Conservation (phyloP, 2,329 filamentous ascomycete genomes). For the Aphanoascus verrucosus region DNA sequence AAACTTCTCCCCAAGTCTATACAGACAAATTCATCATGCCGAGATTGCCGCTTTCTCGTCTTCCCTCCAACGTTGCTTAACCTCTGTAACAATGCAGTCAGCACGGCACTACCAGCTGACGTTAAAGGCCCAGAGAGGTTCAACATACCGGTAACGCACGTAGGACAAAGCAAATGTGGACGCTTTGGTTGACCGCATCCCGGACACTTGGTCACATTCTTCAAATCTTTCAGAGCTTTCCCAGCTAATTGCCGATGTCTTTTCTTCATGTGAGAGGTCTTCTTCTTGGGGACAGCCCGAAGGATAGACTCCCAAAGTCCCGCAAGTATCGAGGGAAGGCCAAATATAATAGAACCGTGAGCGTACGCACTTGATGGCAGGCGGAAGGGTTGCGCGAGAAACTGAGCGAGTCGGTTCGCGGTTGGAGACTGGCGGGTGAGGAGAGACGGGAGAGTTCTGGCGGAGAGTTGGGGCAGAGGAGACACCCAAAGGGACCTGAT, state of each 20-base stretch:
- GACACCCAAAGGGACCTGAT: slow-evolving; percentile 3
- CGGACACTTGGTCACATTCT: slow-evolving; percentile 74
- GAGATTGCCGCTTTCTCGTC: slow-evolving; percentile 1
- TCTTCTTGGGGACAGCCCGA: slow-evolving; percentile 93
- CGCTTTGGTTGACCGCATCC: slow-evolving; percentile 81
- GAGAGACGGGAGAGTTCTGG: slow-evolving; percentile 1
- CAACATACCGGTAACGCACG: slow-evolving; percentile 65
- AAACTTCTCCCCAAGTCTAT: neutral
- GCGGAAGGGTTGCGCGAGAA: slow-evolving; percentile 47
- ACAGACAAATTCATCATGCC: neutral
- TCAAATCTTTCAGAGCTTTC: slow-evolving; percentile 87
- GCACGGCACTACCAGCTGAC: neutral
- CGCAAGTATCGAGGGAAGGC: slow-evolving; percentile 58
- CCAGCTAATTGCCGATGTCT: slow-evolving; percentile 87
- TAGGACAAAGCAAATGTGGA: slow-evolving; percentile 76
- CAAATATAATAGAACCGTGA: slow-evolving; percentile 41
- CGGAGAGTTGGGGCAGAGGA: slow-evolving; percentile 1
- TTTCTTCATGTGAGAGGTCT: slow-evolving; percentile 94
- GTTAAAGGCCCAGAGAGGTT: neutral
- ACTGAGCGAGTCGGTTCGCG: slow-evolving; percentile 39
- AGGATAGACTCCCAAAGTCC: slow-evolving; percentile 90
- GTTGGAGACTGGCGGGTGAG: neutral
- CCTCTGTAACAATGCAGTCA: neutral
- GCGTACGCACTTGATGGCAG: neutral
- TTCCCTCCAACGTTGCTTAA: slow-evolving; percentile 9